Base-by-base conservation (phyloP, 257 asterid genomes). In the Eucommia ulmoides region DNA sequence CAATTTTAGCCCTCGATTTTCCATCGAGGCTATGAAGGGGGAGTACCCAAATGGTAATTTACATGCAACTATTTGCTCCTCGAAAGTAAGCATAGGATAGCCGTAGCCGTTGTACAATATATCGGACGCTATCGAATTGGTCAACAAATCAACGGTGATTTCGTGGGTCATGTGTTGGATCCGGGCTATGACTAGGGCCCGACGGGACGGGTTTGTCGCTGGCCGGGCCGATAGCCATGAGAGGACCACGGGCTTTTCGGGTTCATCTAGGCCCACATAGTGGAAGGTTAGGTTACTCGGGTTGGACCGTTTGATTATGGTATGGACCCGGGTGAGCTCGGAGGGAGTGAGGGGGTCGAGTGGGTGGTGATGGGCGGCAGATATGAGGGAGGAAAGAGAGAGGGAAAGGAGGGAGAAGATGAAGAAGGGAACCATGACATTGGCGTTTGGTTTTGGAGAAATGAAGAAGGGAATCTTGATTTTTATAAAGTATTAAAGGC, bases 181-280 rank as follows among this genome's bases (percentile, higher is more conserved):
- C 8, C 88, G 74, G 0, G 74, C 69, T 1, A 76, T 66, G 25
- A 73, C 78, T 8, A 69, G 56, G 3, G 89, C 86, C 0, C 58
- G 69, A 15, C 91, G 87, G 20, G 46, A 55, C 16, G 63, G 80
- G 57, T 6, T 33, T 5, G 18, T n/a, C 7, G 16, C 17, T 41
- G 2, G 17, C 6, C 23, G 24, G 18, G 1, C 35, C 0, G 71
- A 52, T 26, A 44, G 20, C 75, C 76, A 73, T 29, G 70, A 58
- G 0, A 64, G 70, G 41, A 81, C 24, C 3, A 7, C 1, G 42
- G 78, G 55, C 48, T 81, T 84, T 0, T 61, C 58, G 1, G 93
- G 89, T 54, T 84, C 95, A 15, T 81, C 72, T 25, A 79, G 57
- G 65, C 93, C 91, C 22, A 79, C 87, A 20, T 81, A 79, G 41